Evolutionary conservation across 768 basidiomycete genomes (phyloP).

Genomic region (Cystofilobasidium macerans): DNA sequence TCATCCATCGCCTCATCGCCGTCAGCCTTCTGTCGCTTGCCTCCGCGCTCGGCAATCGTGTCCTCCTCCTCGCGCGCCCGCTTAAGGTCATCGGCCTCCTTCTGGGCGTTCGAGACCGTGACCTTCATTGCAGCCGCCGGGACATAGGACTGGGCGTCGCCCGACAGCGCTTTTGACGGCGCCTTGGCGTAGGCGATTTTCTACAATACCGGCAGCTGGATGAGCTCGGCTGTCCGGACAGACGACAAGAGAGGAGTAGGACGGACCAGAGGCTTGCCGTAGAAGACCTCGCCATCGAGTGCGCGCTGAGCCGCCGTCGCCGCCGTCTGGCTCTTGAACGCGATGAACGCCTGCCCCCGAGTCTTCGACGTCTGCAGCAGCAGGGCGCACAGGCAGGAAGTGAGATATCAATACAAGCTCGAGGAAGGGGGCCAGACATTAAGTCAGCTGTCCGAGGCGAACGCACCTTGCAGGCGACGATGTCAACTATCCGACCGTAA

Average conservation of each 20-base stretch:
- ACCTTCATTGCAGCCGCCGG: conserved; percentile 15
- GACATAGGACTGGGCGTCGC: conserved; percentile 10
- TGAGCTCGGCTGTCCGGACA: neutral
- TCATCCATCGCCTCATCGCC: no score
- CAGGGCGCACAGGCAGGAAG: no score
- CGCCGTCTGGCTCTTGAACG: conserved; percentile 24
- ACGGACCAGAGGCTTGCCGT: conserved; percentile 26
- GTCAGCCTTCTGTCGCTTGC: neutral
- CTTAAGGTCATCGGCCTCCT: conserved; percentile 26
- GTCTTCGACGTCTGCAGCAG: conserved; percentile 24
- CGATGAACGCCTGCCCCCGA: conserved; percentile 24
- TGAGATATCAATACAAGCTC: no score
- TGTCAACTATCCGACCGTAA: conserved; percentile 22
- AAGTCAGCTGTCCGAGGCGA: no score
- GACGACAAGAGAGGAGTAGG: neutral
- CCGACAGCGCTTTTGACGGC: conserved; percentile 21
- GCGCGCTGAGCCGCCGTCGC: conserved; percentile 22
- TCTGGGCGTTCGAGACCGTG: conserved; percentile 21
- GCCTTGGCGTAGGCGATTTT: conserved; percentile 26
- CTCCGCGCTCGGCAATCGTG: conserved; percentile 20
- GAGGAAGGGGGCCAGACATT: neutral
- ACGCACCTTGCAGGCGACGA: conserved; percentile 24
- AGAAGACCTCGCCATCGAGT: conserved; percentile 23
- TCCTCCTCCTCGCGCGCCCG: conserved; percentile 26
- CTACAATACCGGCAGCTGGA: neutral